Evolutionary conservation across 1,284 basidiomycete species (phyloP), one percentile per base, ranked within the genome.

Genomic region (Cutaneotrichosporon mucoides): DNA sequence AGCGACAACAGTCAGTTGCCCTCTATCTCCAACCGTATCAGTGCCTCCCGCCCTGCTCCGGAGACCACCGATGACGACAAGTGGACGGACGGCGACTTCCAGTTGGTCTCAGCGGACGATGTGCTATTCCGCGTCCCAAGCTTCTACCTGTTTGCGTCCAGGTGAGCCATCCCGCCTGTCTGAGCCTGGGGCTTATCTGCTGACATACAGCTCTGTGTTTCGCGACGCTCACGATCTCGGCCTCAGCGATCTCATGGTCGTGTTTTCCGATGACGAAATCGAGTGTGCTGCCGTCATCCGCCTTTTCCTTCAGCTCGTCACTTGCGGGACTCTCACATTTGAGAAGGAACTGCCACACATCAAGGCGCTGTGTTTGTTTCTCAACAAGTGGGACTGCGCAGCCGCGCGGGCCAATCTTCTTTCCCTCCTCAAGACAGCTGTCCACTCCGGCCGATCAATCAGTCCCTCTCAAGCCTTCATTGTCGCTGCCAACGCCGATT

Each of bases 81-180:
- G 37, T 61, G 60, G 60, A 55, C 47, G 6, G 45, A 35, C 6
- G 60, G 58, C 40, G 60, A 62, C 49, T 57, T 62, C 33, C 50
- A 53, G 56, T 40, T 64, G 43, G 15, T 55, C 40, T 54, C 53
- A n/a, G 34, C 50, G 1, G 63, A 65, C 45, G 10, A 50, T 3
- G 56, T 62, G 13, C 43, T 50, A 2, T 65, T 62, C 55, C 16
- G 53, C n/a, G 42, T 60, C 2, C 58, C 59, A 5, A 52, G 42
- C 13, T 59, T 36, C 44, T 57, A 53, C 37, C 52, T 65, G 16
- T 15, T 51, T 7, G 16, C 37, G 5, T 40, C 36, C 13, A 51
- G 49, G 49, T 51, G 38, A 33, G 46, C n/a, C 33, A 44, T 8
- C 9, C 7, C 15, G 12, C 44, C 16, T 45, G 24, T 24, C 44